These are phyloP conservation scores for Coemansia linderi DNA, from an alignment of 371 early-diverging fungal genomes.

Conservation along the genomic window DNA sequence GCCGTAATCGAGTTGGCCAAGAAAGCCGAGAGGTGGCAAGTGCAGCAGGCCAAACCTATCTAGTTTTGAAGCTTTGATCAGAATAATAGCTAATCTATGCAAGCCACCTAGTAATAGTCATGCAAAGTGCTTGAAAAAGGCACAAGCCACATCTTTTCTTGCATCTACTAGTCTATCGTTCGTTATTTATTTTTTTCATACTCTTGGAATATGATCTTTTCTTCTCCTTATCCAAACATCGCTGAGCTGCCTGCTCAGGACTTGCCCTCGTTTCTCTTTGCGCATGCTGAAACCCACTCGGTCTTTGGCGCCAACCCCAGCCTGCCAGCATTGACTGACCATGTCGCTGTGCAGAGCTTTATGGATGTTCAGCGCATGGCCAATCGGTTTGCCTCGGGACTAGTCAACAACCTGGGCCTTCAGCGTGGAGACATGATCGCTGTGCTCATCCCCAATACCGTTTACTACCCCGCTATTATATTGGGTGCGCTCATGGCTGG, in stretches of 20 bases:
- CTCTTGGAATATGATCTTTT: constrained; percentile 12
- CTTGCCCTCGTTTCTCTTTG: constrained; percentile 9
- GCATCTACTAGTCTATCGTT: neutral
- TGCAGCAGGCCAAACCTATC: too few species aligned
- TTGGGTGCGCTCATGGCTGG: constrained; percentile 61
- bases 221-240: constrained; percentile 6
- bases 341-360: neutral
- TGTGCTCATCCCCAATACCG: constrained; percentile 72
- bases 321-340: neutral
- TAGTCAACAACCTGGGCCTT: constrained; percentile 63
- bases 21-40: too few species aligned
- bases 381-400: constrained; percentile 55
- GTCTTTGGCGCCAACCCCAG: constrained; percentile 11
- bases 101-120: too few species aligned
- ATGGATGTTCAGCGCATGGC: constrained; percentile 12
- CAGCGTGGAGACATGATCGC: constrained; percentile 69
- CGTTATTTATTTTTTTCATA: neutral
- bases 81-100: too few species aligned
- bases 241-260: constrained; percentile 6
- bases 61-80: too few species aligned
- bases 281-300: constrained; percentile 8
- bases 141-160: neutral
- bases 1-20: too few species aligned
- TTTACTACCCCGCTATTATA: constrained; percentile 60
- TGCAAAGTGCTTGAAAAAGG: neutral